A percentile compares a stretch with the other conserved stretches of the same genome.
Evolutionary conservation across 2,329 filamentous ascomycete species (phyloP).

Genomic region (Aspergillus fructus): DNA sequence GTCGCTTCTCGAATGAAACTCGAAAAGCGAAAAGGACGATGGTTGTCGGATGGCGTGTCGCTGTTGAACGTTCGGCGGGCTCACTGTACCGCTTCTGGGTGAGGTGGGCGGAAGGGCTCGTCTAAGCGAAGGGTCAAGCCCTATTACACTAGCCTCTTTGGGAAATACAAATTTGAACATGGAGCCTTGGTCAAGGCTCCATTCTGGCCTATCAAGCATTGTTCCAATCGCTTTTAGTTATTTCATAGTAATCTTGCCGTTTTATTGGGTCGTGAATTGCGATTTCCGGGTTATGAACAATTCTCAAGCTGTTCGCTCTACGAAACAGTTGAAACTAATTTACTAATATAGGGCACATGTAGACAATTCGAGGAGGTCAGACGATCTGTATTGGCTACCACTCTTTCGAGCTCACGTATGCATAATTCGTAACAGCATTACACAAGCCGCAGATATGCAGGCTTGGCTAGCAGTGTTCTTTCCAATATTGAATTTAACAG

Average conservation of each 20-base stretch:
- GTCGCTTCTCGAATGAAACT: constrained; percentile 46
- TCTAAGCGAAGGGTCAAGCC: constrained; percentile 47
- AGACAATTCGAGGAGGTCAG: constrained; percentile 27
- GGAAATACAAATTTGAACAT: constrained; percentile 8
- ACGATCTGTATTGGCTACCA: constrained; percentile 37
- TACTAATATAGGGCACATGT: not conserved
- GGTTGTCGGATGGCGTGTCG: constrained; percentile 39
- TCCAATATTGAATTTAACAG: constrained; percentile 31
- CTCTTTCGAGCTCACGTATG: constrained; percentile 34
- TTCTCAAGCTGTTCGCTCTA: not conserved
- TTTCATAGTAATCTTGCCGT: not conserved
- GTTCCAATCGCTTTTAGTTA: not conserved
- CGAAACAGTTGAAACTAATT: not conserved
- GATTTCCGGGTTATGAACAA: not conserved
- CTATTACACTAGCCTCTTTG: constrained; percentile 33
- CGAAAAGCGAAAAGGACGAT: constrained; percentile 46
- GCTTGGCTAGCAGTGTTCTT: constrained; percentile 28
- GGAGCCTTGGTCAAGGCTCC: not conserved
- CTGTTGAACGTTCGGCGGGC: constrained; percentile 32
- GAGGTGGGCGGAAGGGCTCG: constrained; percentile 40
- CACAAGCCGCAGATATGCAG: constrained; percentile 32
- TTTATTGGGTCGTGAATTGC: not conserved
- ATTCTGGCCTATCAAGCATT: constrained; percentile 2
- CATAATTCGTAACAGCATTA: constrained; percentile 39
- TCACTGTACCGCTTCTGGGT: constrained; percentile 29